Evolutionary conservation across 1,284 basidiomycete genomes (phyloP), one percentile per base, ranked within the genome.

Genomic region (Tilletiaria anomala): DNA sequence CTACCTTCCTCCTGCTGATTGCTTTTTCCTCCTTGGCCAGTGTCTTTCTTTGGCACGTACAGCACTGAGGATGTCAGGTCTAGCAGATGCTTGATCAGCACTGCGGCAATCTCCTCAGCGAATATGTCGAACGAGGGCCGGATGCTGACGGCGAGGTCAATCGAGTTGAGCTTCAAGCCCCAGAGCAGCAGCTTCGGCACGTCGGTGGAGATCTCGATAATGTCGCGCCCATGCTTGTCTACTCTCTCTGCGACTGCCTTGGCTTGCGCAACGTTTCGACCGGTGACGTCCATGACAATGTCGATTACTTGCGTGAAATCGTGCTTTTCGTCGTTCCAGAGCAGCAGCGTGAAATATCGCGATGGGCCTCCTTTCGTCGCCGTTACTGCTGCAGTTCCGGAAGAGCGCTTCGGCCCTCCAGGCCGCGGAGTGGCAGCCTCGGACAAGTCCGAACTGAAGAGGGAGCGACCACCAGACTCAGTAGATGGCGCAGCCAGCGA

Each of bases 321-420:
- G 68, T 96, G 93, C 56, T 88, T 93, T 68, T 99, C 93, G 69
- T 96, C 91, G 67, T 93, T 89, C 88, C 88, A 96, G 2, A 96
- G 70, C 15, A 93, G 73, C 41, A 96, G 76, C 17, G 82, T 82
- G 76, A 49, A 89, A 80, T 51, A 78, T 11, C 52, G n/a, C n/a
- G n/a, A n/a, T n/a, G n/a, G n/a, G 57, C 26, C 47, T 51, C 23
- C 34, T 40, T 21, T 39, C 38, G 29, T 23, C 10, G 36, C 45
- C 45, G 20, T n/a, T 8, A 29, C n/a, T 29, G 10, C 10, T n/a
- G n/a, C 10, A 29, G 26, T 8, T 8, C 10, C 26, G n/a, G 26
- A 8, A 29, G 26, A 29, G 26, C n/a, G n/a, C 10, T n/a, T 29
- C n/a, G 10, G 8, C n/a, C 26, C 26, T 29, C 26, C 26, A 29